Evolutionary conservation across 1,284 basidiomycete species (phyloP).

Genomic region (Marasmius sp.): DNA sequence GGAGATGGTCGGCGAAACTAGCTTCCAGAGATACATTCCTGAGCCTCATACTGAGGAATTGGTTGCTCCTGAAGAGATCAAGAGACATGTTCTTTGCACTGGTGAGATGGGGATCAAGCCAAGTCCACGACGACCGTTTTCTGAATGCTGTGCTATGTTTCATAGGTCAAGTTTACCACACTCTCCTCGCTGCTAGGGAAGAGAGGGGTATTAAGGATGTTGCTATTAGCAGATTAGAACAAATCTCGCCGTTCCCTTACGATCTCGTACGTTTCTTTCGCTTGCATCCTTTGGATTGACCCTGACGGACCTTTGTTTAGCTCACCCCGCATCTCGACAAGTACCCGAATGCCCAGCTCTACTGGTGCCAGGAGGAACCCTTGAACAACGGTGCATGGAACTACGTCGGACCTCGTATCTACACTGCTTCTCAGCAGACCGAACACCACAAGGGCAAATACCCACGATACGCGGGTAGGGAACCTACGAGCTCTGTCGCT

Average conservation of each 20-base stretch:
- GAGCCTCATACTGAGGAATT: slow-evolving; percentile 76
- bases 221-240: slow-evolving; percentile 93
- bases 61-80: slow-evolving; percentile 83
- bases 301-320: slow-evolving; percentile 33
- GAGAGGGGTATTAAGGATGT: slow-evolving; percentile 89
- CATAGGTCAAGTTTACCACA: slow-evolving; percentile 90
- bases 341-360: slow-evolving; percentile 91
- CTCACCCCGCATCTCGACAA: slow-evolving; percentile 88
- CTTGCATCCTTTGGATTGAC: slow-evolving; percentile 3
- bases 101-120: slow-evolving; percentile 45
- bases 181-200: slow-evolving; percentile 87
- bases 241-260: slow-evolving; percentile 95
- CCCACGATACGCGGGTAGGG: slow-evolving; percentile 83
- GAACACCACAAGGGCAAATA: slow-evolving; percentile 90
- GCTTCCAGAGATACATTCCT: slow-evolving; percentile 93
- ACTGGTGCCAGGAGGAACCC: slow-evolving; percentile 93
- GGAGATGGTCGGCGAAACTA: slow-evolving; percentile 87
- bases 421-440: slow-evolving; percentile 81
- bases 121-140: slow-evolving; percentile 3
- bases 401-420: slow-evolving; percentile 87
- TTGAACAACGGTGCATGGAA: slow-evolving; percentile 94
- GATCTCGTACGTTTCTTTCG: slow-evolving; percentile 60
- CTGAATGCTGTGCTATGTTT: neutral
- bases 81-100: slow-evolving; percentile 88
- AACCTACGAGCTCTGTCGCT: slow-evolving; percentile 86